Evolutionary conservation across 2,329 filamentous ascomycete genomes (phyloP), one percentile per base, ranked within the genome.

Genomic region (Rutstroemia sp.): DNA sequence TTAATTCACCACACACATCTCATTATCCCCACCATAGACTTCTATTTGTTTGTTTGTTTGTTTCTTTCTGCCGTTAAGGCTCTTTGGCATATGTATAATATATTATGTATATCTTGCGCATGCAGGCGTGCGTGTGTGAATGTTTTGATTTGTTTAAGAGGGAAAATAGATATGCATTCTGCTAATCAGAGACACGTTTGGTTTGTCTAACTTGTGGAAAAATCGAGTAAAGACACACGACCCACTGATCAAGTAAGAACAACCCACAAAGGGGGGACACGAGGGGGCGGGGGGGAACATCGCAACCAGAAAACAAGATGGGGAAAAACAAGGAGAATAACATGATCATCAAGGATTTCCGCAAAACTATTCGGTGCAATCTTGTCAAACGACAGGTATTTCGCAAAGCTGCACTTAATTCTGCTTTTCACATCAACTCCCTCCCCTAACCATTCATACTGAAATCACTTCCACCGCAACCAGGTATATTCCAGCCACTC

Each of bases 381-480:
- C 68, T 70, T 66, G 66, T 65, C 67, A 70, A 68, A 67, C 60
- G 58, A 58, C 59, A 50, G 44, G 60, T 61, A 64, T 65, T 64
- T 64, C 59, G 62, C 63, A 65, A 64, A 65, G 54, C 57, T 54
- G 58, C 63, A 66, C 64, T 61, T 62, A 58, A 56, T 65, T 68
- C 65, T 68, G 66, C 66, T 69, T 68, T 69, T 69, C 67, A 67
- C 66, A 67, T 65, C 64, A 68, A 69, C 66, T 66, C 66, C 68
- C 64, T 67, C 64, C 67, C 65, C 64, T 61, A 65, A 63, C 62
- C 60, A 69, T 55, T 42, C 53, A 55, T 63, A 65, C 66, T 67
- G 64, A 65, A 60, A 66, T 65, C 63, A 66, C 61, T 63, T 64
- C 63, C 64, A 65, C 65, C 65, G 64, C 63, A 63, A 67, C 65